These are phyloP conservation scores for Beauveria asiatica DNA, from an alignment of 2,329 filamentous ascomycete species.

Conservation along the genomic window DNA sequence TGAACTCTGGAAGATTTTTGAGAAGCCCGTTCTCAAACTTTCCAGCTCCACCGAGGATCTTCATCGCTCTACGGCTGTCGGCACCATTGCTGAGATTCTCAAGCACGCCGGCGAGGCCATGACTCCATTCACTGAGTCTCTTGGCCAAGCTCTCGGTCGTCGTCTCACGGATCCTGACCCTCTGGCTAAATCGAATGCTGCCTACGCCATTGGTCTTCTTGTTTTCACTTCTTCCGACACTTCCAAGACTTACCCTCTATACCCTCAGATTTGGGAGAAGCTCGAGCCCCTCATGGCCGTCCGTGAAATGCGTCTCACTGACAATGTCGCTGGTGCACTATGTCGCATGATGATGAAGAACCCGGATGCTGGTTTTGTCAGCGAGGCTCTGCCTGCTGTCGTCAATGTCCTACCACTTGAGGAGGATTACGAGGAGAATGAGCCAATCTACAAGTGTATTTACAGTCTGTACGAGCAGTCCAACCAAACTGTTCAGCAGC, in stretches of 20 bases:
- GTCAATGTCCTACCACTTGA: conserved; percentile 74
- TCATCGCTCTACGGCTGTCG: conserved; percentile 83
- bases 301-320: conserved; percentile 71
- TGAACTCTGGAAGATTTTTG: conserved; percentile 92
- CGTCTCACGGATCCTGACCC: conserved; percentile 82
- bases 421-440: conserved; percentile 95
- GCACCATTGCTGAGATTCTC: conserved; percentile 84
- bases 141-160: conserved; percentile 76
- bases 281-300: conserved; percentile 77
- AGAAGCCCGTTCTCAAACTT: conserved; percentile 84
- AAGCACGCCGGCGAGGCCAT: conserved; percentile 75
- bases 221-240: conserved; percentile 71
- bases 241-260: conserved; percentile 62
- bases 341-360: conserved; percentile 87
- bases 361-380: conserved; percentile 71
- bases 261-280: conserved; percentile 70
- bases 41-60: conserved; percentile 76
- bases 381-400: conserved; percentile 73
- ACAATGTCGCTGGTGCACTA: conserved; percentile 89
- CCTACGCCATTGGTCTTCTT: conserved; percentile 81
- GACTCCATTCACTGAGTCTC: conserved; percentile 66
- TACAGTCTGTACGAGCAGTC: conserved; percentile 70
- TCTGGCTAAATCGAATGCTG: conserved; percentile 91
- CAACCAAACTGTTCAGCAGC: conserved; percentile 59
- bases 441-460: conserved; percentile 85